Evolutionary conservation across 2,329 filamentous ascomycete species (phyloP).

Genomic region (Claviceps fusiformis): DNA sequence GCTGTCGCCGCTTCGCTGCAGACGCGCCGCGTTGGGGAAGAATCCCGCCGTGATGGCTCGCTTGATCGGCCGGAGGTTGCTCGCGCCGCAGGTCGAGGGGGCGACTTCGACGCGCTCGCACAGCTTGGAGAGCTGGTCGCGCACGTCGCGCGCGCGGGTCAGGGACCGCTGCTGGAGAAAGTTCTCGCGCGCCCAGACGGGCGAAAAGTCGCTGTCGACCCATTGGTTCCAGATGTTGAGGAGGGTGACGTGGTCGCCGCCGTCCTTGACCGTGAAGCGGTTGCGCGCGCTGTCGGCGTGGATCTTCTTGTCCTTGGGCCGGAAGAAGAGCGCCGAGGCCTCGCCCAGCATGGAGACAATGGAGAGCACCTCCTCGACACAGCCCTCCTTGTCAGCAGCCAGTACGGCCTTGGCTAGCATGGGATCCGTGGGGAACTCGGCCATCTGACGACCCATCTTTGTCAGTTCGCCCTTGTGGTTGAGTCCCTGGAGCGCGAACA

Average conservation of each 20-base stretch:
- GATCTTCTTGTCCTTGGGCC: conserved; percentile 93
- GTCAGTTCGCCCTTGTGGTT: conserved; percentile 84
- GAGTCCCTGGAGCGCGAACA: conserved; percentile 81
- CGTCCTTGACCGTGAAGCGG: conserved; percentile 79
- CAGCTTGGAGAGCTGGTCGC: conserved; percentile 81
- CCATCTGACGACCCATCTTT: conserved; percentile 84
- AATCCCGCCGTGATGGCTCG: conserved; percentile 84
- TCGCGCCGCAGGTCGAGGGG: conserved; percentile 52
- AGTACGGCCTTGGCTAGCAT: conserved; percentile 85
- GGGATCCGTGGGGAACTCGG: conserved; percentile 84
- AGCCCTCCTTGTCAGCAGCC: conserved; percentile 79
- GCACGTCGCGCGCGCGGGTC: conserved; percentile 76
- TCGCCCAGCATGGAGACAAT: conserved; percentile 93
- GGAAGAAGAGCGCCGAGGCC: conserved; percentile 78
- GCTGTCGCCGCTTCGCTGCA: conserved; percentile 71
- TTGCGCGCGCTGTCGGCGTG: conserved; percentile 84
- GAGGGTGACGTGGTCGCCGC: conserved; percentile 77
- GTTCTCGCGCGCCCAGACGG: conserved; percentile 82
- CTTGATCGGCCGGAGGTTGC: conserved; percentile 63
- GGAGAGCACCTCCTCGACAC: conserved; percentile 81
- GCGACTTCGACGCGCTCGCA: conserved; percentile 87
- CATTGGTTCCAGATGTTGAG: conserved; percentile 94
- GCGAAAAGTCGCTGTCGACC: conserved; percentile 81
- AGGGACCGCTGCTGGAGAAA: conserved; percentile 87
- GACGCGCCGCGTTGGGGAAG: conserved; percentile 79